Conservation (phyloP, 2,329 filamentous ascomycete species). For the Fusarium haematococcum region DNA sequence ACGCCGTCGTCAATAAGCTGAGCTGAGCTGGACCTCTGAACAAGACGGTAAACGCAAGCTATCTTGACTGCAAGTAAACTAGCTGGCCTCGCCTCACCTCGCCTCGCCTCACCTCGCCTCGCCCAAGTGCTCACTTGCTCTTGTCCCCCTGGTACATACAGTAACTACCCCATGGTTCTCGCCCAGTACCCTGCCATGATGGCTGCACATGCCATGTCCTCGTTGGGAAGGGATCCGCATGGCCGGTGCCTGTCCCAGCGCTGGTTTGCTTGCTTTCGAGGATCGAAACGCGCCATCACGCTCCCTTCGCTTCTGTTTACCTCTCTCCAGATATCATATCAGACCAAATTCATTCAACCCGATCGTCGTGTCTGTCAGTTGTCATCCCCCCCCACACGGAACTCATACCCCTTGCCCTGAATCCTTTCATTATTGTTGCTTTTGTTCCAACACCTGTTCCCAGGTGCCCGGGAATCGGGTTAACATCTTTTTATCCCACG, state of each 20-base stretch:
- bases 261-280: not conserved
- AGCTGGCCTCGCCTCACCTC: not conserved
- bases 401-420: not conserved
- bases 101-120: not conserved
- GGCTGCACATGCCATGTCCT: not conserved
- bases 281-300: constrained; percentile 2
- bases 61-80: not conserved
- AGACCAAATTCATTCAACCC: not conserved
- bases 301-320: not conserved
- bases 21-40: not conserved
- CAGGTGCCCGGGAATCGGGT: constrained; percentile 23
- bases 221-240: constrained; percentile 3
- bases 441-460: not conserved
- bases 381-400: not conserved
- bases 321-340: not conserved
- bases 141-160: not conserved
- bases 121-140: not conserved
- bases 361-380: not conserved
- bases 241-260: not conserved
- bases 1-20: not conserved
- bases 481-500: not conserved
- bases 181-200: not conserved
- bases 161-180: not conserved
- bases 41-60: not conserved
- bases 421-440: not conserved